These are phyloP conservation scores for Kalmusia sp. DNA, from an alignment of 2,329 filamentous ascomycete species.

Conservation along the genomic window DNA sequence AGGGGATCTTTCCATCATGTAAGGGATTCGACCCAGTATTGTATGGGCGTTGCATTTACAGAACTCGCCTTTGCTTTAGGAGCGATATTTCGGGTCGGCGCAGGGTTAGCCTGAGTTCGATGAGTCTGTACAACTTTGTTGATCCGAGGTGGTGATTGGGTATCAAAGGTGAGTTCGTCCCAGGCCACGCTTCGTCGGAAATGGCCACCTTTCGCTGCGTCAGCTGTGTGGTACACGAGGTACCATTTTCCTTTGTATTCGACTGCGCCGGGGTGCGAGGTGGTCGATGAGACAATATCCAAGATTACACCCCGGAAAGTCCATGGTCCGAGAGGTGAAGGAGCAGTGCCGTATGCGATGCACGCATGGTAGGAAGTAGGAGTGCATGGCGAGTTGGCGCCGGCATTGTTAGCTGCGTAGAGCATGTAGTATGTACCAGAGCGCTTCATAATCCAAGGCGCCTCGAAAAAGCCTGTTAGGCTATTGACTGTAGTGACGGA, in stretches of 20 bases:
- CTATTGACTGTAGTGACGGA: conserved; percentile 26
- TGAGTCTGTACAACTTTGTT: conserved; percentile 39
- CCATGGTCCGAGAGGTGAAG: conserved; percentile 46
- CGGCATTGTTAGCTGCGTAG: conserved; percentile 50
- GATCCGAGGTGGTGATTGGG: conserved; percentile 27
- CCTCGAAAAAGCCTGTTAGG: conserved; percentile 49
- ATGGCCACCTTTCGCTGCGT: conserved; percentile 43
- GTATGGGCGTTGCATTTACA: conserved; percentile 39
- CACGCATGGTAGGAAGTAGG: conserved; percentile 50
- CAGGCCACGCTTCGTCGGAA: conserved; percentile 49
- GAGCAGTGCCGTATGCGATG: conserved; percentile 47
- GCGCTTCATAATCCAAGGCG: conserved; percentile 49
- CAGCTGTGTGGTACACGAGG: conserved; percentile 48
- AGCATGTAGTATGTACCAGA: conserved; percentile 49
- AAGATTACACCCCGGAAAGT: conserved; percentile 44
- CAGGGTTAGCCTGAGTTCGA: conserved; percentile 19
- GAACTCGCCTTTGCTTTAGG: conserved; percentile 28
- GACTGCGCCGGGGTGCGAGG: conserved; percentile 47
- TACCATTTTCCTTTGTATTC: conserved; percentile 38
- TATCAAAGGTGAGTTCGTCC: conserved; percentile 43
- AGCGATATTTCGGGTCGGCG: conserved; percentile 45
- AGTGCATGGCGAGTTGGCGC: conserved; percentile 45
- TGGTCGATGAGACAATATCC: conserved; percentile 48
- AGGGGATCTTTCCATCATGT: conserved; percentile 41
- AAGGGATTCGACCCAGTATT: conserved; percentile 48